Evolutionary conservation across 441 rosid species (phyloP).

Genomic region (Manihot esculenta): DNA sequence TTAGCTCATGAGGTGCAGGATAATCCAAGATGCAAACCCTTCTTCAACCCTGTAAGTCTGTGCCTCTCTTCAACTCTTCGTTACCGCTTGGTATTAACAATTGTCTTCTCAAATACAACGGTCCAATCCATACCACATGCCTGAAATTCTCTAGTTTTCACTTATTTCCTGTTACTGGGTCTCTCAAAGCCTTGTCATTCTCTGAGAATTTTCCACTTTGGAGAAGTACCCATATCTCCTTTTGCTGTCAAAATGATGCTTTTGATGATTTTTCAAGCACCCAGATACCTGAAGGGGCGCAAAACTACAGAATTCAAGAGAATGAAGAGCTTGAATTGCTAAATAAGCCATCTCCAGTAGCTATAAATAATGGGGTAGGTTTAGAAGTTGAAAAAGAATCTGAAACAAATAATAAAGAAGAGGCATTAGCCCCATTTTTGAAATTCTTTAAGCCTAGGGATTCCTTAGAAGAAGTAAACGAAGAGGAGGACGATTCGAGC

Average conservation of each 20-base stretch:
- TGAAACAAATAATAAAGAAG: slow-evolving; percentile 42
- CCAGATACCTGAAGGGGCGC: slow-evolving; percentile 36
- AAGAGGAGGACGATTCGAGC: slow-evolving; percentile 25
- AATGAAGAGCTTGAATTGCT: slow-evolving; percentile 63
- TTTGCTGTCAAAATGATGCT: slow-evolving; percentile 45
- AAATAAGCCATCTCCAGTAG: slow-evolving; percentile 60
- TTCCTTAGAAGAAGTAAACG: slow-evolving; percentile 31
- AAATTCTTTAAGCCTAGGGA: slow-evolving; percentile 66
- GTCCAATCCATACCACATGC: slow-evolving; percentile 20
- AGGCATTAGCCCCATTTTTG: slow-evolving; percentile 74
- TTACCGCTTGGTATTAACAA: slow-evolving; percentile 17
- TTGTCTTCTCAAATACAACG: slow-evolving; percentile 12
- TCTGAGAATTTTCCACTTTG: slow-evolving; percentile 27
- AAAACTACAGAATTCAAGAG: slow-evolving; percentile 30
- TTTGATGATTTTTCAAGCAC: slow-evolving; percentile 41
- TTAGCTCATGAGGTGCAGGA: slow-evolving; percentile 34
- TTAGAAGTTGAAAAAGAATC: slow-evolving; percentile 31
- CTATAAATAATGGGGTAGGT: slow-evolving; percentile 28
- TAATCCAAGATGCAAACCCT: slow-evolving; percentile 54
- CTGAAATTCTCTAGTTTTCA: slow-evolving; percentile 24
- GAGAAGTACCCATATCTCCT: slow-evolving; percentile 31
- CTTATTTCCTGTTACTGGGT: slow-evolving; percentile 13
- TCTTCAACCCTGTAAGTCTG: slow-evolving; percentile 54
- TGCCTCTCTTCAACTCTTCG: slow-evolving; percentile 29
- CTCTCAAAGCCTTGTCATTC: slow-evolving; percentile 13